A percentile compares a stretch with the other conserved stretches of the same genome.
Conservation (phyloP, 306 rosid species). For the Purshia tridentata region DNA sequence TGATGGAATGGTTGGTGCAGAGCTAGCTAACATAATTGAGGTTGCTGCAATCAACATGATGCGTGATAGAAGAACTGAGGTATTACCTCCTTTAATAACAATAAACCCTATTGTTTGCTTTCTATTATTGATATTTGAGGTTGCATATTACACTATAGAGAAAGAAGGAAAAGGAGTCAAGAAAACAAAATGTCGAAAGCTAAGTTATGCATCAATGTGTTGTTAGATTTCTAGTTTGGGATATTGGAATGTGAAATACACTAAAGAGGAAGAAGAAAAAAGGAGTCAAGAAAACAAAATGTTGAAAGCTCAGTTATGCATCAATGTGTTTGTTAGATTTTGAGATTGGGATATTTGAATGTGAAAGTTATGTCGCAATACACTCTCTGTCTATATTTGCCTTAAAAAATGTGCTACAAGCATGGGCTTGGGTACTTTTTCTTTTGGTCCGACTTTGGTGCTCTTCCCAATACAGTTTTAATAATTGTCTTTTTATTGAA, state of each 20-base stretch:
- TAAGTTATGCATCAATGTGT: not conserved
- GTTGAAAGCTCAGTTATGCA: not conserved
- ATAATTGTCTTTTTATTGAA: not conserved
- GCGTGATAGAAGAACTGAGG: constrained; percentile 92
- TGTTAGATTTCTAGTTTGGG: not conserved
- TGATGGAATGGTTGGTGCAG: constrained; percentile 99
- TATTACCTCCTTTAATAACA: constrained; percentile 21
- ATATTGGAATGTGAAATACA: not conserved
- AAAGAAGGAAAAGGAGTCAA: not conserved
- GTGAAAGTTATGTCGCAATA: not conserved
- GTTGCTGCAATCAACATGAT: constrained; percentile 98
- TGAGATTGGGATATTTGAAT: not conserved
- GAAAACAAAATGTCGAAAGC: not conserved
- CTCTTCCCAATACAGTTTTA: not conserved
- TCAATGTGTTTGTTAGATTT: not conserved
- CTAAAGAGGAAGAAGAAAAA: not conserved
- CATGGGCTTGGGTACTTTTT: not conserved
- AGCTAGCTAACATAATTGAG: constrained; percentile 93
- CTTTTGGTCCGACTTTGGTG: no score
- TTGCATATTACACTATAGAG: not conserved
- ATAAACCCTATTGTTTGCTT: not conserved
- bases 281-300: not conserved
- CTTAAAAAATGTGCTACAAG: not conserved
- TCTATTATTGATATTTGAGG: constrained; percentile 2
- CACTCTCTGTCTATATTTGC: constrained; percentile 9